Conservation (phyloP, 352 stramenopile species). For the Thraustotheca clavata region DNA sequence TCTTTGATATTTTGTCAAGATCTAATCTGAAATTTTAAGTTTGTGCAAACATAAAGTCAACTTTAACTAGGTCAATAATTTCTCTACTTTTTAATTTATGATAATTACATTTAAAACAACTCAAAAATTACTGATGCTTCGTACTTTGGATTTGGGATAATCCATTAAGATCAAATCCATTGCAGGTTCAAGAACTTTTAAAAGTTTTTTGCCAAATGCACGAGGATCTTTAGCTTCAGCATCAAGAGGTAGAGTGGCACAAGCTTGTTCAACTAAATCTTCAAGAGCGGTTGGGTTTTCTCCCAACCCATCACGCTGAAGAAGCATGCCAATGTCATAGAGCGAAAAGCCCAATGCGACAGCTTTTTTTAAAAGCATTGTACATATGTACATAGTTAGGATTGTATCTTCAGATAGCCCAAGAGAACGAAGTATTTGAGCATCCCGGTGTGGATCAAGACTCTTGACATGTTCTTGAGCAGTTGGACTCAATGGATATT, state of each 20-base stretch:
- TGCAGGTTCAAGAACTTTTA: conserved; percentile 36
- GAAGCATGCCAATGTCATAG: conserved; percentile 68
- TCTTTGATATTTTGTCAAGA: no score
- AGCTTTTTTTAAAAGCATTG: conserved; percentile 58
- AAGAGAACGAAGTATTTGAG: conserved; percentile 46
- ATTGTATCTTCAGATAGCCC: conserved; percentile 77
- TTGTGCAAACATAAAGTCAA: no score
- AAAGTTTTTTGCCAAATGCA: conserved; percentile 39
- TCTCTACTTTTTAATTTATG: not conserved
- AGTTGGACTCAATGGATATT: conserved; percentile 75
- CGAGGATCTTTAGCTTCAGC: conserved; percentile 4
- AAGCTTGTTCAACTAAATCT: conserved; percentile 43
- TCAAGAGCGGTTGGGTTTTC: conserved; percentile 68
- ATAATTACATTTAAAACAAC: not conserved
- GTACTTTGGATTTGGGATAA: conserved; percentile 77
- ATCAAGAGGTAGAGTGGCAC: conserved; percentile 28
- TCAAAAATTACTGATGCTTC: conserved; percentile 83
- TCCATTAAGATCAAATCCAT: conserved; percentile 42
- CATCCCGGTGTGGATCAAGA: conserved; percentile 50
- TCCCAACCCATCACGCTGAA: conserved; percentile 79
- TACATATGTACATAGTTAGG: conserved; percentile 75
- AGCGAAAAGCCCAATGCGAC: conserved; percentile 75
- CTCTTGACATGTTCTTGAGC: conserved; percentile 69
- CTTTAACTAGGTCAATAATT: no score
- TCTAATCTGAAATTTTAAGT: no score